Evolutionary conservation across 805 yeast genomes (phyloP), one percentile per base, ranked within the genome.

Genomic region (Myxozyma mucilagina): DNA sequence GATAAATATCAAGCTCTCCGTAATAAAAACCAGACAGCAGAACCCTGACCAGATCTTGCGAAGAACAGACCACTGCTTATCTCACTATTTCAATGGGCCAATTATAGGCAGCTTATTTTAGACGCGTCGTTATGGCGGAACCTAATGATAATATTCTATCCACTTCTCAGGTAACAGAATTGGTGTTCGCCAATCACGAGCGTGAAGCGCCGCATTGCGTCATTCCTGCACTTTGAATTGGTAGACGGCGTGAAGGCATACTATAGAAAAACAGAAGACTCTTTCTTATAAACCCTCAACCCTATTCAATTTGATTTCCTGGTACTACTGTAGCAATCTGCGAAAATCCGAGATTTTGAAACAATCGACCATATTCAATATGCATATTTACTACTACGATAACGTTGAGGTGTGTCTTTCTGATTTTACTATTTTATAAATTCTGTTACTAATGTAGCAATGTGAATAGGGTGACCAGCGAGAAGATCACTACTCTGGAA

Each of bases 321-420:
- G 41, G 5, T 38, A 13, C n/a, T 5, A 3, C n/a, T n/a, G n/a
- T n/a, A 13, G 41, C 2, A 38, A 38, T n/a, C 39, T 38, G 41
- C 41, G 13, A 5, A 11, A 38, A 38, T n/a, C 41, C n/a, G n/a
- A 38, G 29, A 24, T 24, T 24, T 24, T 38, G 5, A 5, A 41
- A 10, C 5, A 41, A 13, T n/a, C 5, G 45, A n/a, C 45, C 4
- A 24, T 24, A 24, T 5, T 18, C 18, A 66, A 13, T 18, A 67
- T 67, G 70, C 49, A 57, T 43, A 53, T 64, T 34, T 67, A 67
- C 61, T 67, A 67, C 49, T 60, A 67, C 62, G 70, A 67, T 44
- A 66, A 67, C 53, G 48, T 34, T 5, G 48, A 49, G 32, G 66
- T 59, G 29, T 11, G 61, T 31, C 14, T 20, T n/a, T 36, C 4